Evolutionary conservation across 306 rosid species (phyloP).

Genomic region (Gillenia trifoliata): DNA sequence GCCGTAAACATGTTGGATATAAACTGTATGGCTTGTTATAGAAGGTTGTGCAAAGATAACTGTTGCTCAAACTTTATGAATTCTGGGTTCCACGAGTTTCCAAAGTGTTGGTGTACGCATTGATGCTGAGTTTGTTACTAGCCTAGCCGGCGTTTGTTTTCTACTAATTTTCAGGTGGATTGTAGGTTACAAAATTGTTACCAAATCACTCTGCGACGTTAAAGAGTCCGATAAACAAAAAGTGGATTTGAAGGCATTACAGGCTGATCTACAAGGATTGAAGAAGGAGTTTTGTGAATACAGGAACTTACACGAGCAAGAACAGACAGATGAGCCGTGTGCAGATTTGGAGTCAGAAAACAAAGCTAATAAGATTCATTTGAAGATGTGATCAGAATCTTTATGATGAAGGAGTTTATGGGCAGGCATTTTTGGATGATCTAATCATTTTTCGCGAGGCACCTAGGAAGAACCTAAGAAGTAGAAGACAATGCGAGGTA

Average conservation of each 20-base stretch:
- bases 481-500: neutral
- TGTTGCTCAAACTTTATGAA: neutral
- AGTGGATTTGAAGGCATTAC: constrained; percentile 11
- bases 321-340: neutral
- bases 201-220: too few species aligned
- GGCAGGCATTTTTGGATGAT: neutral
- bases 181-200: too few species aligned
- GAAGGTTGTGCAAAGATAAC: too few species aligned
- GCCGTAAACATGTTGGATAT: too few species aligned
- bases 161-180: neutral
- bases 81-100: too few species aligned
- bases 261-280: neutral
- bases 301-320: neutral
- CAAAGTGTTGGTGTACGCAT: neutral
- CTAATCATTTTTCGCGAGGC: neutral
- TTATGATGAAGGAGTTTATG: constrained; percentile 9
- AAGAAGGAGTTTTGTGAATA: neutral
- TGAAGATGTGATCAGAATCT: constrained; percentile 19
- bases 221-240: neutral
- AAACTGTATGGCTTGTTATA: too few species aligned
- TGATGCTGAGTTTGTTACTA: neutral
- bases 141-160: neutral
- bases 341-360: constrained; percentile 2
- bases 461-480: neutral
- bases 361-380: too few species aligned